phyloP scores from a whole-genome alignment of 331 rosid genomes.

The Cydonia oblonga region DNA sequence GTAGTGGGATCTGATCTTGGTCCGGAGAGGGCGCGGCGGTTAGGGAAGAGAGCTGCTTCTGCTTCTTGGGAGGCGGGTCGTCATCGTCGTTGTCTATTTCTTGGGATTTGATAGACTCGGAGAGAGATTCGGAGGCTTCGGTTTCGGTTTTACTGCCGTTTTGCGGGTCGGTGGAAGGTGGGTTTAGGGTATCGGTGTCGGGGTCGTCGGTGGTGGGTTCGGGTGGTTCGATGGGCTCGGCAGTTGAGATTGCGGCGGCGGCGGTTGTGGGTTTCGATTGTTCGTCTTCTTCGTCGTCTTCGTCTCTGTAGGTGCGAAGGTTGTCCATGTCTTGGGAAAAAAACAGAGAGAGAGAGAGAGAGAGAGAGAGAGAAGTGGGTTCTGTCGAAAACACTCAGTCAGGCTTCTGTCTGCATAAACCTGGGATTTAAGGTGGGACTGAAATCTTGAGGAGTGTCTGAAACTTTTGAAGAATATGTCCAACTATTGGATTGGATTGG shows the following conservation, averaged over 20 bases:
- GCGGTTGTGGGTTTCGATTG: neutral
- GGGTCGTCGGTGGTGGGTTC: constrained; percentile 5
- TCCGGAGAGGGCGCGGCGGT: constrained; percentile 9
- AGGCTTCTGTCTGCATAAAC: neutral
- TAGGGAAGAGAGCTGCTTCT: constrained; percentile 65
- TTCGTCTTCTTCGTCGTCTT: constrained; percentile 64
- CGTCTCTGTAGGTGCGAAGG: constrained; percentile 63
- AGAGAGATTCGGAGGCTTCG: constrained; percentile 60
- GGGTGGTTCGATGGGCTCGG: neutral
- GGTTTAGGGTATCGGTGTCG: constrained; percentile 20
- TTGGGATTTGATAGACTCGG: constrained; percentile 42
- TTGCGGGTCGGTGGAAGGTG: constrained; percentile 23
- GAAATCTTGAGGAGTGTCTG: neutral
- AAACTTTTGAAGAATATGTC: neutral
- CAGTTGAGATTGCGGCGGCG: neutral
- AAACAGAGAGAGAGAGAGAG: neutral
- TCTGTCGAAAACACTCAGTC: neutral
- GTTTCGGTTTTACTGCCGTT: constrained; percentile 42
- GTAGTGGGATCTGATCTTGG: constrained; percentile 13
- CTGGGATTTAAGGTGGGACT: neutral
- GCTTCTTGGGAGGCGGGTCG: constrained; percentile 77
- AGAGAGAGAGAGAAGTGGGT: neutral
- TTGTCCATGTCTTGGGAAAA: constrained; percentile 41
- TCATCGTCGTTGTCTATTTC: constrained; percentile 45
- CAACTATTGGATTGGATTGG: too few species aligned